Base-by-base conservation (phyloP, 2,329 filamentous ascomycete species). In the Neofusicoccum sp. region DNA sequence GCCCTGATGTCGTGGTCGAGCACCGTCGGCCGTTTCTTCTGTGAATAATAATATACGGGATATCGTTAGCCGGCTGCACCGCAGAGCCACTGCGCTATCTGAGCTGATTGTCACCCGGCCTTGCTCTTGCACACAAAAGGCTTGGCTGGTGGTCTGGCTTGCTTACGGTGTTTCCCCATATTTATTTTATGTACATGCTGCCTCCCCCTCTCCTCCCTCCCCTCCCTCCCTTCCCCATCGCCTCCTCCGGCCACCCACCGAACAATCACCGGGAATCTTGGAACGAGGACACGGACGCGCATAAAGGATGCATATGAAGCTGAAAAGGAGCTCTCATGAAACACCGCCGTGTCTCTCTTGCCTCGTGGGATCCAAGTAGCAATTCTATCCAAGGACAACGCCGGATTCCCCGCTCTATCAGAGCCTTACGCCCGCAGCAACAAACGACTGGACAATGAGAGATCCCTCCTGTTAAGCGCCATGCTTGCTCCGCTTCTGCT, bases 401-500 rank as follows among this genome's bases (percentile, higher is more conserved):
- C 54, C 54, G 11, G 31, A 45, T 22, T 47, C n/a, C 39, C 54
- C 39, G n/a, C 4, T 58, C 54, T 58, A 45, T 45, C 16, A 16
- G 54, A 58, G 2, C 37, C 14, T 31, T 22, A 45, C 39, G 9
- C 41, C 31, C 52, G 14, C 14, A 22, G 28, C 14, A 43, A 43
- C 37, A 44, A 34, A 34, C 8, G 36, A 22, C 16, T 9, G n/a
- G 9, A 7, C 28, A 43, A 56, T 33, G 31, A 41, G 37, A 14
- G n/a, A 22, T n/a, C 41, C 54, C 31, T 36, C 39, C 54, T 45
- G 39, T 45, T 45, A 12, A 45, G 54, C 54, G 54, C 54, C 54
- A 29, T 41, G 54, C 54, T 58, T 58, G 29, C 29, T 47, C n/a
- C 54, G 14, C n/a, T 56, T 58, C 45, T 43, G 54, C 31, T 28